Percentiles rank a stretch among this genome's conserved stretches.
phyloP scores from a whole-genome alignment of 805 yeast genomes.

The Dipodascopsis tothii region DNA sequence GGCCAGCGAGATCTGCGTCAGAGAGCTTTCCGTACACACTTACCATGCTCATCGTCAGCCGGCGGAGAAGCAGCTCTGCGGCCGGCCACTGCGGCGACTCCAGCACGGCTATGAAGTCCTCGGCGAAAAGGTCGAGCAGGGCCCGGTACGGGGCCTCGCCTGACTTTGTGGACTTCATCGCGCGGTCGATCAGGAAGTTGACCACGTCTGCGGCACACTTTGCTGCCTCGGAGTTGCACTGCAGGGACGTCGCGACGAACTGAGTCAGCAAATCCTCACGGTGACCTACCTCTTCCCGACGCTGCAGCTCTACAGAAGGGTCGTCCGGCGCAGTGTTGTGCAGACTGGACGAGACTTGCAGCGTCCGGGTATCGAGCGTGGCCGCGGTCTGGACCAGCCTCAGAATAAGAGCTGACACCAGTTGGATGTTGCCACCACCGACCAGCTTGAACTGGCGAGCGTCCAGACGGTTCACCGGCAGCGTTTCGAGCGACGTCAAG shows the following conservation, averaged over 20 bases:
- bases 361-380: constrained; percentile 3
- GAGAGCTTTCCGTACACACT: not conserved
- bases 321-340: constrained; percentile 7
- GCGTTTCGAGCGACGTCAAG: constrained; percentile 42
- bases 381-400: constrained; percentile 39
- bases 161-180: constrained; percentile 21
- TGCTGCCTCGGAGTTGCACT: constrained; percentile 15
- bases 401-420: constrained; percentile 42
- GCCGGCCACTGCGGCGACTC: constrained; percentile 56
- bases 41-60: constrained; percentile 14
- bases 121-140: constrained; percentile 45
- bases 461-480: constrained; percentile 40
- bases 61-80: constrained; percentile 42
- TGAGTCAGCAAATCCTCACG: not conserved
- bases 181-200: constrained; percentile 23
- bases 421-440: constrained; percentile 44
- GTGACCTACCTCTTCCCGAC: constrained; percentile 3
- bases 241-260: constrained; percentile 10
- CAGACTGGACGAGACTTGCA: not conserved
- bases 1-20: constrained; percentile 17
- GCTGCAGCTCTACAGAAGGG: constrained; percentile 3
- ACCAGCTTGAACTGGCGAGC: constrained; percentile 41
- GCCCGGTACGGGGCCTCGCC: constrained; percentile 21
- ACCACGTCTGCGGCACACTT: constrained; percentile 21
- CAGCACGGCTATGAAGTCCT: constrained; percentile 49